Evolutionary conservation across 306 rosid species (phyloP).

Genomic region (Vigna unguiculata): DNA sequence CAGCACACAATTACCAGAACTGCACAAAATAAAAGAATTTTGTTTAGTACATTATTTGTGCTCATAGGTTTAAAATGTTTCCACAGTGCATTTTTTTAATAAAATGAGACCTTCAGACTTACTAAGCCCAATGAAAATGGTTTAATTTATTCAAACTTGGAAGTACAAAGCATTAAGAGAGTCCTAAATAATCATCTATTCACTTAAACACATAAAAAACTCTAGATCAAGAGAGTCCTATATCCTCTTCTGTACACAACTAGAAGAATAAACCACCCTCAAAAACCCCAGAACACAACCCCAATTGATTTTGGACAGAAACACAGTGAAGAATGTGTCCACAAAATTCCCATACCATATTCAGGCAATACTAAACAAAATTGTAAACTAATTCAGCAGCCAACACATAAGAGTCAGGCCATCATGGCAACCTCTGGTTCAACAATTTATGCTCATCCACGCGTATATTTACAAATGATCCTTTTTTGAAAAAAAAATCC

Average conservation of each 20-base stretch:
- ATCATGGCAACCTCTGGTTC: neutral
- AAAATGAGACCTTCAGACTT: neutral
- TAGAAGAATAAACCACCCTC: neutral
- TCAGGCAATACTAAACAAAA: neutral
- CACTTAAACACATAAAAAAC: neutral
- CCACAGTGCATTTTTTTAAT: neutral
- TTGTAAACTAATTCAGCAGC: neutral
- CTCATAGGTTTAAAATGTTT: too few relatives aligned
- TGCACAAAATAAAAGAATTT: too few relatives aligned
- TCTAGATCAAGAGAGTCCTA: neutral
- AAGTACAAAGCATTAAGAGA: neutral
- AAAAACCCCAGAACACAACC: neutral
- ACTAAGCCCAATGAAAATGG: neutral
- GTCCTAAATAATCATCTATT: neutral
- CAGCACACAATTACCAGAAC: too few relatives aligned
- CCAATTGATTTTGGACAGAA: neutral
- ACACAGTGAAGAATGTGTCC: conserved; percentile 3
- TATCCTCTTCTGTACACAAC: neutral
- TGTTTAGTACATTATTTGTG: too few relatives aligned
- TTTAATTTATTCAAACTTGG: too few relatives aligned
- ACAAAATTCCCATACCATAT: neutral
- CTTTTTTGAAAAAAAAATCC: neutral
- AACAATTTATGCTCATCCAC: conserved; percentile 29
- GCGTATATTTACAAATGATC: neutral
- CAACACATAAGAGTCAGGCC: neutral